These are phyloP conservation scores for Penicillium carneum DNA, from an alignment of 2,329 filamentous ascomycete genomes.

Conservation along the genomic window DNA sequence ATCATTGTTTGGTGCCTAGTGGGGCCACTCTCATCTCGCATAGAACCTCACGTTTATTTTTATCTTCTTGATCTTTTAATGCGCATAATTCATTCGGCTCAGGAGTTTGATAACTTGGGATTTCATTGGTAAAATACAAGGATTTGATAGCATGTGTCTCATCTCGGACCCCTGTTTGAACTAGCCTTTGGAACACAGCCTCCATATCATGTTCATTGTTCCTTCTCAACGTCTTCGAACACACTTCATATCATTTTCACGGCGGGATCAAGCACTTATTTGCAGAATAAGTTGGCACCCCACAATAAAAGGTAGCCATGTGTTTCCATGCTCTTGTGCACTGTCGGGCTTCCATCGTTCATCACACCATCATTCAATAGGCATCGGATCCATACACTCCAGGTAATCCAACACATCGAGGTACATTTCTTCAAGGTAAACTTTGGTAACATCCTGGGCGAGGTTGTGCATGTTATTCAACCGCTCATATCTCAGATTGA, in stretches of 20 bases:
- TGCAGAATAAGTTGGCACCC: background rate
- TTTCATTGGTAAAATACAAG: background rate
- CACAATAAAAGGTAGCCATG: background rate
- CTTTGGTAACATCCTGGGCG: background rate
- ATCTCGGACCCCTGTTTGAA: background rate
- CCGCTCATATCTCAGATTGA: background rate
- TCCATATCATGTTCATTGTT: background rate
- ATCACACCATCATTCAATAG: background rate
- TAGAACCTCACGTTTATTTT: background rate
- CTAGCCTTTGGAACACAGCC: background rate
- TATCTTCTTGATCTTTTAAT: background rate
- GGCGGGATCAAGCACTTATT: background rate
- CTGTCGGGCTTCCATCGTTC: background rate
- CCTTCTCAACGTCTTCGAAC: background rate
- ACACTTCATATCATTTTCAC: background rate
- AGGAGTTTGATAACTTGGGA: background rate
- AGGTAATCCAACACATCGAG: background rate
- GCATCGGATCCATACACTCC: background rate
- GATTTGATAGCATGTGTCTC: background rate
- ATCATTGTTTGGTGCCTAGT: conserved; percentile 4
- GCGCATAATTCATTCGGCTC: background rate
- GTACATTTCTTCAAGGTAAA: background rate
- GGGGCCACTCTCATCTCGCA: background rate
- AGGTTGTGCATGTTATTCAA: background rate
- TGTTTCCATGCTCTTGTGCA: background rate